phyloP scores from a whole-genome alignment of 306 rosid species.

The Cucurbita argyrosperma region DNA sequence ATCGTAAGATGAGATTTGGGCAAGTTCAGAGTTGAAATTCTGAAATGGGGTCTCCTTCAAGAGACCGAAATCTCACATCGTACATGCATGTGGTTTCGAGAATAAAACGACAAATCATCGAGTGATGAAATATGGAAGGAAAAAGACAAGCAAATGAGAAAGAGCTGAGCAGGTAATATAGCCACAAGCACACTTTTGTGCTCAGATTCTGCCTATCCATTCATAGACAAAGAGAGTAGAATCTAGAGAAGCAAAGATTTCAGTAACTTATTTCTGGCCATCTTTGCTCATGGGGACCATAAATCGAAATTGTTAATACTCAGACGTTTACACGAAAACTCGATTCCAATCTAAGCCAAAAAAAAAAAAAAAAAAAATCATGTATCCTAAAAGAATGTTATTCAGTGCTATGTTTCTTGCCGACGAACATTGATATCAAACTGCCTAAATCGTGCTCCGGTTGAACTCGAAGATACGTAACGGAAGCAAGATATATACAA shows the following conservation, averaged over 20 bases:
- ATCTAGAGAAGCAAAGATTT: background rate
- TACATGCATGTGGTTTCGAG: background rate
- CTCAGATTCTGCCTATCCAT: background rate
- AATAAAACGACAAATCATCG: background rate
- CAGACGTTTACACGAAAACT: background rate
- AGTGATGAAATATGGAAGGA: background rate
- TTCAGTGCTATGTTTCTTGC: constrained; percentile 19
- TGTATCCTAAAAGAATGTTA: constrained; percentile 11
- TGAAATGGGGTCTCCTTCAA: background rate
- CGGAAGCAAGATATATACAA: constrained; percentile 66
- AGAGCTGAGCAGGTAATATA: background rate
- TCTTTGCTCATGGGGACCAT: background rate
- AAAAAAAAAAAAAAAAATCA: constrained; percentile 8
- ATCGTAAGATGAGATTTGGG: background rate
- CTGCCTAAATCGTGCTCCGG: constrained; percentile 31
- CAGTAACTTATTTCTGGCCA: background rate
- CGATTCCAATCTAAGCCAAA: background rate
- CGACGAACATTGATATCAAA: constrained; percentile 27
- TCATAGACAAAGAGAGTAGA: background rate
- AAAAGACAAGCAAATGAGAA: background rate
- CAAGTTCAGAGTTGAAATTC: background rate
- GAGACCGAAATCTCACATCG: background rate
- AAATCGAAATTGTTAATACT: background rate
- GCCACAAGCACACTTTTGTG: background rate
- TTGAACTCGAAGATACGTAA: constrained; percentile 41